Conservation (phyloP, 495 filamentous ascomycete species). For the Physcia stellaris region DNA sequence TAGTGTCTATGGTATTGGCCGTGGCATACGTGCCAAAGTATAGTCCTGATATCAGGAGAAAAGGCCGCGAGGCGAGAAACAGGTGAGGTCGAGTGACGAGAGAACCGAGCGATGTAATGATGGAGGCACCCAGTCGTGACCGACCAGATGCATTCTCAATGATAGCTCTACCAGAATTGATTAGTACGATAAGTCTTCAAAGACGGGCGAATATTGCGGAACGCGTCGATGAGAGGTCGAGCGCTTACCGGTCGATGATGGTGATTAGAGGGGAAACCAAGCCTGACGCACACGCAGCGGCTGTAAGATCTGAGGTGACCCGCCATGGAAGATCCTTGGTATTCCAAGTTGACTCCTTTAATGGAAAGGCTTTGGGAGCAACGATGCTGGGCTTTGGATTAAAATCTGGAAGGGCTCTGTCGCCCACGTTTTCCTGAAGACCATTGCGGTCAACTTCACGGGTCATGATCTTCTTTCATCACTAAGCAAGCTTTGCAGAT, state of each 20-base stretch:
- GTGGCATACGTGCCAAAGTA: slow-evolving; percentile 88
- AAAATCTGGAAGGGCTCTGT: too few relatives aligned
- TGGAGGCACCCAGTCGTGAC: slow-evolving; percentile 51
- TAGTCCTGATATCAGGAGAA: slow-evolving; percentile 72
- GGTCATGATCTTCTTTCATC: too few relatives aligned
- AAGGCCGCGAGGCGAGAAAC: slow-evolving; percentile 68
- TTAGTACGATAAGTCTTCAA: background rate
- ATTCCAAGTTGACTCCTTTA: too few relatives aligned
- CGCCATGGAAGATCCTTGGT: slow-evolving; percentile 56
- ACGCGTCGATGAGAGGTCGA: too few relatives aligned
- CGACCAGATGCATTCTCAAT: slow-evolving; percentile 90
- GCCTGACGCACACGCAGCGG: slow-evolving; percentile 65
- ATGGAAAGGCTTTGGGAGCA: too few relatives aligned
- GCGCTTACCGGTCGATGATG: slow-evolving; percentile 82
- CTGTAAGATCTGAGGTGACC: slow-evolving; percentile 55
- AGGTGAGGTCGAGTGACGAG: slow-evolving; percentile 54
- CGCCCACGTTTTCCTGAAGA: too few relatives aligned
- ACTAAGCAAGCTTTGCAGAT: background rate
- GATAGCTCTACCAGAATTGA: slow-evolving; percentile 48
- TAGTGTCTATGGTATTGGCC: slow-evolving; percentile 78
- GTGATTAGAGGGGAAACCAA: slow-evolving; percentile 79
- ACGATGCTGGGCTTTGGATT: too few relatives aligned
- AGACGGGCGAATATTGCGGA: too few relatives aligned
- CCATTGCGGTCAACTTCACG: too few relatives aligned
- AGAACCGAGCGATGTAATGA: slow-evolving; percentile 46